phyloP scores from a whole-genome alignment of 169 alveolate genomes.

The Eimeria falciformis region DNA sequence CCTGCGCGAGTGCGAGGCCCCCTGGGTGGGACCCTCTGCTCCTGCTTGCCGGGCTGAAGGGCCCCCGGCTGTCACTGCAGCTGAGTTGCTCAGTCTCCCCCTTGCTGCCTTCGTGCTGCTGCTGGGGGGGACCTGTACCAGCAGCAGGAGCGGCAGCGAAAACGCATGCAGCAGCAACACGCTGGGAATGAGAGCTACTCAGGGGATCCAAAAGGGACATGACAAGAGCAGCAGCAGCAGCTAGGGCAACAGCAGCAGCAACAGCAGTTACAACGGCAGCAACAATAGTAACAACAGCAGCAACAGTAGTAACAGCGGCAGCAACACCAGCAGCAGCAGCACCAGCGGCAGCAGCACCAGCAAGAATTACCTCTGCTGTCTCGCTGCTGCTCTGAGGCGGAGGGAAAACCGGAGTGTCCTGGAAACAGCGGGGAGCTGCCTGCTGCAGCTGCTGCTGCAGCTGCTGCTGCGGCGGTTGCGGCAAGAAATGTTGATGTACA shows the following conservation, averaged over 20 bases:
- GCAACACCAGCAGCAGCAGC: slow-evolving; percentile 4
- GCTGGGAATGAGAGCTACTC: too few relatives aligned
- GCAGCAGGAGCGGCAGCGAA: slow-evolving; percentile 34
- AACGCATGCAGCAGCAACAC: slow-evolving; percentile 9
- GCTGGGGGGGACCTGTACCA: background rate
- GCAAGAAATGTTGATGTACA: background rate
- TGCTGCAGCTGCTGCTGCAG: slow-evolving; percentile 11
- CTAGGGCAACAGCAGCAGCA: background rate
- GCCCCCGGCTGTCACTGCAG: background rate
- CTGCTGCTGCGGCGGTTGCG: slow-evolving; percentile 29
- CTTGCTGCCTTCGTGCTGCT: slow-evolving; percentile 3
- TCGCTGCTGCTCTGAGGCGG: background rate
- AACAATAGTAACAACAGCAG: background rate
- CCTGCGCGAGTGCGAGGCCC: slow-evolving; percentile 20
- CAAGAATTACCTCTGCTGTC: background rate
- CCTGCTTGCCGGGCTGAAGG: background rate
- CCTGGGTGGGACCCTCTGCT: slow-evolving; percentile 7
- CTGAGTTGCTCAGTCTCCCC: slow-evolving; percentile 26
- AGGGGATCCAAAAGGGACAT: background rate
- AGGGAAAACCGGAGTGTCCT: background rate
- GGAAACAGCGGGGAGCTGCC: background rate
- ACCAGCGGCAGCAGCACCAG: slow-evolving; percentile 24
- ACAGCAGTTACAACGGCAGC: background rate
- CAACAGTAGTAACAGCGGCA: background rate
- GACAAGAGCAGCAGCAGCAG: slow-evolving; percentile 11